Evolutionary conservation across 1,139 yeast genomes (phyloP), one percentile per base, ranked within the genome.

Genomic region (Lodderomyces pseudojiufengensis): DNA sequence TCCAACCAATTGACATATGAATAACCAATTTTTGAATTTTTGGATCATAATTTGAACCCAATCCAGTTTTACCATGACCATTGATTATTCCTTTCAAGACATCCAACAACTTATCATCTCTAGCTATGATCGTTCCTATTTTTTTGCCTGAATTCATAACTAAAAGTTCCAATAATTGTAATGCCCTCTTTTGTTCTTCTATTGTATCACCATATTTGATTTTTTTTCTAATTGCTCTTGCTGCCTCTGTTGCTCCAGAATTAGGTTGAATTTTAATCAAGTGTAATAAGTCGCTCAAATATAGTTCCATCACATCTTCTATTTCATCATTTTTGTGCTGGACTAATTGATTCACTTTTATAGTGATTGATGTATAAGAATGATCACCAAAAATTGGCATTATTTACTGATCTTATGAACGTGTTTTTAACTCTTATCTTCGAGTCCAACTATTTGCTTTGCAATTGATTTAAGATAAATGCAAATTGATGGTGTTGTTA

Each of bases 171-270:
- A 88, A 65, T 13, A 90, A 52, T 40, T 75, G 75, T 45, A 90
- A 61, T 0, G 95, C 85, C 36, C 84, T 70, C 36, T 73, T 47
- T 52, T 84, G 92, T 43, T 78, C 80, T 22, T 65, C 65, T 2
- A 61, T 55, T 1, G 66, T 50, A 16, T 55, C 57, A n/a, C 97
- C 97, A 55, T 92, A 84, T 61, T 92, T 92, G 55, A 92, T 66
- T 54, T 81, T 79, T 65, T 92, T 92, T 36, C 98, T 73, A 26
- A 92, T 66, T 1, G 95, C 95, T 36, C 97, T 69, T 0, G 97
- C 97, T 1, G 95, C 94, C 57, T 90, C 97, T 9, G 70, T 63
- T 2, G 87, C 78, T 1, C 94, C 72, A 14, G 54, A 41, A 9
- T 49, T 31, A 0, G 62, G 60, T 50, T 69, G 76, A 28, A 67